Evolutionary conservation across 768 basidiomycete species (phyloP), one percentile per base, ranked within the genome.

Genomic region (Leccinum truebloodii): DNA sequence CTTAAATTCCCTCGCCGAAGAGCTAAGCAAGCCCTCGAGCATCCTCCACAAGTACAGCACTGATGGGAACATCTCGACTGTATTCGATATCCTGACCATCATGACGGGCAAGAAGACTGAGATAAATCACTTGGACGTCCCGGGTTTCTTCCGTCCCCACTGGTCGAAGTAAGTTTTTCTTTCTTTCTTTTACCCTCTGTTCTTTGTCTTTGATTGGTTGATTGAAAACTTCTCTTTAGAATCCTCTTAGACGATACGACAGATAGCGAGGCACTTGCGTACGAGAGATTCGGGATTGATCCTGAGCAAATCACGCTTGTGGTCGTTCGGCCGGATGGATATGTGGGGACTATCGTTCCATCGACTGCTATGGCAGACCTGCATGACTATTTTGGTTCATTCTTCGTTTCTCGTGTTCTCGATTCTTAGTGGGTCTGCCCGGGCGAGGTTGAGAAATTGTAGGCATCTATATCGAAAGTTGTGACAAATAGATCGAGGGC

Each of bases 351-450:
- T 34, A 59, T 79, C 32, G 68, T 65, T 14, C 70, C 74, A 6
- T 66, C 72, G 22, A 62, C 51, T 16, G 64, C 59, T 14, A 6
- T 70, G 48, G 59, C 44, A 10, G 76, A 78, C n/a, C 51, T 89
- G 50, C 73, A 78, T 34, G 22, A 24, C 1, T 89, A 88, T 86
- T 88, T 30, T 30, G 30, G 30, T 30, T 30, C 30, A 28, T 28
- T 28, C 66, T 71, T 81, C 69, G 59, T 69, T 24, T 35, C 71
- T 55, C 52, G 14, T 14, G 16, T n/a, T 18, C 32, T 13, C 13
- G 28, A 39, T 28, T 48, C 52, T 41, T 46, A 22, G 50, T 16
- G 10, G n/a, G 34, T 26, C 4, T 41, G 4, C 32, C 13, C 13
- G 34, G 18, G n/a, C n/a, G 41, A 44, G 9, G n/a, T n/a, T n/a